phyloP scores from a whole-genome alignment of 2,329 filamentous ascomycete species.

The Chaetomiaceae sp. region DNA sequence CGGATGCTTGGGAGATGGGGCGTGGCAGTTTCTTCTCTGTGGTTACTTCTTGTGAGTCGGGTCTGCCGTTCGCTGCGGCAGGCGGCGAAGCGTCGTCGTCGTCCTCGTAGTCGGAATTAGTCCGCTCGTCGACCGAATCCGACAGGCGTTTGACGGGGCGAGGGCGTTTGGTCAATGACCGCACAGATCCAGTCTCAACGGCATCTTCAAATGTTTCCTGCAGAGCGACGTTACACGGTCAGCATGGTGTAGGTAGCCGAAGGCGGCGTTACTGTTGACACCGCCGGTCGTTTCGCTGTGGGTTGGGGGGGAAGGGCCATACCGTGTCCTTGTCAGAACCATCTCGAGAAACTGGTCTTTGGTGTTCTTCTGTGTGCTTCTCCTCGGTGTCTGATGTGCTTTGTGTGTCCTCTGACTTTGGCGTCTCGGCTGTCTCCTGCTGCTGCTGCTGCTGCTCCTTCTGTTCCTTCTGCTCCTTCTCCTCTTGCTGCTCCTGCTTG shows the following conservation, averaged over 20 bases:
- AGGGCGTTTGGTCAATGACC: conserved; percentile 57
- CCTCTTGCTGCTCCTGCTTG: conserved; percentile 1
- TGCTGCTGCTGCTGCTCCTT: not conserved
- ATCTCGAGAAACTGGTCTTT: conserved; percentile 29
- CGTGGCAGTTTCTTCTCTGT: conserved; percentile 28
- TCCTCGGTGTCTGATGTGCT: not conserved
- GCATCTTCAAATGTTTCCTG: conserved; percentile 84
- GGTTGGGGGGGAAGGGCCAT: conserved; percentile 26
- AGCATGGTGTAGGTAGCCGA: conserved; percentile 11
- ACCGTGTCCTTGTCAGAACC: conserved; percentile 39
- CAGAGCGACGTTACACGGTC: conserved; percentile 14
- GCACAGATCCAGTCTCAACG: conserved; percentile 58
- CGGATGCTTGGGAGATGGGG: conserved; percentile 42
- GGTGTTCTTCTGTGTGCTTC: conserved; percentile 4
- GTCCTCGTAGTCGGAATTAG: conserved; percentile 29
- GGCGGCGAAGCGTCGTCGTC: conserved; percentile 28
- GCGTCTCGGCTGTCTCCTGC: not conserved
- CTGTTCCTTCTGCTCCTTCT: not conserved
- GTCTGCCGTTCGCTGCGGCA: conserved; percentile 19
- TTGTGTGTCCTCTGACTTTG: not conserved
- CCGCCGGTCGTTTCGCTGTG: not conserved
- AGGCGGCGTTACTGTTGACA: conserved; percentile 8
- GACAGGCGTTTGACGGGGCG: conserved; percentile 34
- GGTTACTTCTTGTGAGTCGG: conserved; percentile 18
- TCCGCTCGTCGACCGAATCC: conserved; percentile 26